Percentiles rank a stretch among this genome's conserved stretches.
Evolutionary conservation across 176 grass and related monocot species (phyloP).

Genomic region (Pontederia paniculata): DNA sequence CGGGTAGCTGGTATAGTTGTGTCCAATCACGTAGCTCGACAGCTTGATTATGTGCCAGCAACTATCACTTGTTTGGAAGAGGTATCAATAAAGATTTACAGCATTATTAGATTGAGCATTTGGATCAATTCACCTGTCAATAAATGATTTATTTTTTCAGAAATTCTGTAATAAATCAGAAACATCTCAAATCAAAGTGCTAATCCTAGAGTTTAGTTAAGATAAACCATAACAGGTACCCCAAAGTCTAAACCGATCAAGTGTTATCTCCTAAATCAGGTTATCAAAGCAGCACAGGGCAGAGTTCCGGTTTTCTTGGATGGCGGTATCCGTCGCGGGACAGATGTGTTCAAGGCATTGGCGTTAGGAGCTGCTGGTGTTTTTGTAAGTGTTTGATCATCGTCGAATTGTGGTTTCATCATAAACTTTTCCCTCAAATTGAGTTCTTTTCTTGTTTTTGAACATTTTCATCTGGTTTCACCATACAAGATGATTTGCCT

Average conservation of each 20-base stretch:
- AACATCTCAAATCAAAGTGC: no score
- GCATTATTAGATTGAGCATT: no score
- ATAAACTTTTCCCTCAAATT: no score
- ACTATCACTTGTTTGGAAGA: no score
- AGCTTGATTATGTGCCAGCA: constrained; percentile 84
- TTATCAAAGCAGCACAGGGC: constrained; percentile 58
- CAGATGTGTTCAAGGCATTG: constrained; percentile 90
- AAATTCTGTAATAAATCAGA: no score
- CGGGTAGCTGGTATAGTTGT: constrained; percentile 73
- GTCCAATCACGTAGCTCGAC: constrained; percentile 86
- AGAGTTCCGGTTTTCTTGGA: constrained; percentile 79
- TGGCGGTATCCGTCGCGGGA: constrained; percentile 77
- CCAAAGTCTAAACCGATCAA: not conserved
- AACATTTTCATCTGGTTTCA: no score
- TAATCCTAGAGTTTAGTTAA: no score
- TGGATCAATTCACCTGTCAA: no score
- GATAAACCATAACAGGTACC: no score
- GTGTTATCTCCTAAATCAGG: constrained; percentile 22
- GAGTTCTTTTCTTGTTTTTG: no score
- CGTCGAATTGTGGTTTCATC: no score
- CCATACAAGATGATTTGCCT: not conserved
- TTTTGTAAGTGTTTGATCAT: constrained; percentile 46
- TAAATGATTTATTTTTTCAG: no score
- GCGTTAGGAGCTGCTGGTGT: constrained; percentile 78
- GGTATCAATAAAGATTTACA: constrained; percentile 29